Evolutionary conservation across 148 eudicot genomes (phyloP), one percentile per base, ranked within the genome.

Genomic region (Vaccinium macrocarpon): DNA sequence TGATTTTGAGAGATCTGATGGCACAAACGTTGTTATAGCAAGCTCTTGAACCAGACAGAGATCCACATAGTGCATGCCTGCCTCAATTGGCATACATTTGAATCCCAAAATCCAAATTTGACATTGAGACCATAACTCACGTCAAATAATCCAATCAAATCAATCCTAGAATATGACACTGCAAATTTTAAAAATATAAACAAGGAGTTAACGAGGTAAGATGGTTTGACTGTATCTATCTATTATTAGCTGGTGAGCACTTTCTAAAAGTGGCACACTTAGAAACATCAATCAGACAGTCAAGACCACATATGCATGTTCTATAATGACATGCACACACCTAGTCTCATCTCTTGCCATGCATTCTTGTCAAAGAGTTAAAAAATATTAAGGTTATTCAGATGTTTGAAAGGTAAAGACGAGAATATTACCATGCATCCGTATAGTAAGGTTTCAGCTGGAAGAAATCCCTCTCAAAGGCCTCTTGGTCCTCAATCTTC

Each of bases 381-480:
- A 0, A 55, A 21, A 8, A 79, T 52, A 53, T 55, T 64, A 70
- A 53, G 14, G 42, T 50, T 12, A n/a, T 71, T 66, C 72, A 42
- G 12, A 85, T 81, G 7, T 15, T 76, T 61, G 25, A 74, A 29
- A 59, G 72, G 18, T 42, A 10, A 83, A 38, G 35, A 74, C 21
- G 92, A 92, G 86, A 92, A 32, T 53, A 73, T 84, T 91, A 96
- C 99, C 91, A 81, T 46, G 94, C 92, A 91, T 96, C 99, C 1
- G 99, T 96, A 82, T 96, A 96, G 87, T 96, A 96, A 71, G 99
- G 97, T 86, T 96, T 96, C 88, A 96, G 90, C 89, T 96, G 99
- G 89, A 92, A 92, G 66, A 79, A 95, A 82, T 97, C 96, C 88
- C 99, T 93, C 87, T 97, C 99, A 86, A 97, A 97, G 29, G 97